Evolutionary conservation across 768 basidiomycete species (phyloP), one percentile per base, ranked within the genome.

Genomic region (Amanita thiersii): DNA sequence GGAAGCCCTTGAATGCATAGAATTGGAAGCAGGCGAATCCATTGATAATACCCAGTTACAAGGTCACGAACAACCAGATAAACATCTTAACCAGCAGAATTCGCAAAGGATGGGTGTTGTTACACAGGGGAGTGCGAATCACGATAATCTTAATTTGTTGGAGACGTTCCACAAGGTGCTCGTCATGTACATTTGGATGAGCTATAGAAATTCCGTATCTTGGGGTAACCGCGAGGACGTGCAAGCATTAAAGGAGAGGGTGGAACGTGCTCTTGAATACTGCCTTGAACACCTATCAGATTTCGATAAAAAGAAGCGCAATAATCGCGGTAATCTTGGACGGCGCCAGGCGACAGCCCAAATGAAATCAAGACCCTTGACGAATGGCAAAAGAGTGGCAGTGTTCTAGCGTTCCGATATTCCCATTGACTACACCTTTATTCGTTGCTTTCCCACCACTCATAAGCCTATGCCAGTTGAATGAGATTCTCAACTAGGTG

Each of bases 131-230:
- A 20, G 37, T 29, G 51, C 55, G 42, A 32, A 8, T 7, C 49
- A 20, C 15, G 28, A 39, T 12, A 48, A 50, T 15, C 46, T 71
- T 14, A 18, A 36, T 4, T 29, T 37, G 11, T 59, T 97, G 34
- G 93, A 97, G 59, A 66, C 71, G 4, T 60, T 88, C 46, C 91
- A 99, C 61, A 84, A 82, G 52, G 62, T 76, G 21, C 52, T 89
- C 20, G 79, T 82, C 10, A 50, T 84, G 15, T 97, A 97, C 60
- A 64, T 90, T 37, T 99, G 94, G 94, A 67, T 92, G 48, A 68
- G 70, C 14, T 80, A 76, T 56, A 80, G 92, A 28, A 69, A 76
- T 44, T 68, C 76, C 0, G 66, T 88, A 39, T 67, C 79, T 5
- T 97, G 85, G 56, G 59, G 72, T 3, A 68, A 83, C n/a, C 62